A percentile compares a stretch with the other conserved stretches of the same genome.
These are phyloP conservation scores for Davidsoniella virescens DNA, from an alignment of 2,329 filamentous ascomycete species.

Conservation along the genomic window DNA sequence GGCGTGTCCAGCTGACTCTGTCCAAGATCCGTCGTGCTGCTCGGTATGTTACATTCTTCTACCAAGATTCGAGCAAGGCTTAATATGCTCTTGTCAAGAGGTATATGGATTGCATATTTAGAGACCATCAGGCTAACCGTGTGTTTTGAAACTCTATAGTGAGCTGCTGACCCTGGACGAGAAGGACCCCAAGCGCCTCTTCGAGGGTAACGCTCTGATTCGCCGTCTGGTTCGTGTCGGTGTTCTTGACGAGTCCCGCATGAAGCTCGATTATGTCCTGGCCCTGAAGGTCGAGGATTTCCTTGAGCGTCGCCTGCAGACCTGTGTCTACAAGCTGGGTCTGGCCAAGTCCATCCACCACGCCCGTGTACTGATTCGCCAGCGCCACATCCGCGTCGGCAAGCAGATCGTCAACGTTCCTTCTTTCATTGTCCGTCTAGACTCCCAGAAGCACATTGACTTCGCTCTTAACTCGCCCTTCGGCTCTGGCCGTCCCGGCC, in stretches of 20 bases:
- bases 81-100: too few relatives aligned
- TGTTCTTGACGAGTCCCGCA: slow-evolving; percentile 99
- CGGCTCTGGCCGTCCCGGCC: slow-evolving; percentile 89
- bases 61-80: too few relatives aligned
- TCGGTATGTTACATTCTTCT: slow-evolving; percentile 44
- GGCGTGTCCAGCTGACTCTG: slow-evolving; percentile 97
- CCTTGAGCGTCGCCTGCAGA: slow-evolving; percentile 99
- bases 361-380: slow-evolving; percentile 97
- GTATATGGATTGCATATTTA: not conserved
- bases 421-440: slow-evolving; percentile 97
- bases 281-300: slow-evolving; percentile 99
- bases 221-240: slow-evolving; percentile 98
- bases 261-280: slow-evolving; percentile 99
- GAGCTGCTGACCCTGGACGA: slow-evolving; percentile 99
- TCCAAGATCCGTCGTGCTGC: slow-evolving; percentile 99
- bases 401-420: slow-evolving; percentile 99
- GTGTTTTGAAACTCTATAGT: slow-evolving; percentile 34
- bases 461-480: slow-evolving; percentile 96
- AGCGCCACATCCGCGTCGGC: slow-evolving; percentile 98
- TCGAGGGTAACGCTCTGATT: slow-evolving; percentile 99
- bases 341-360: slow-evolving; percentile 99
- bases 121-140: slow-evolving; percentile 6
- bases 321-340: slow-evolving; percentile 99
- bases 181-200: slow-evolving; percentile 99
- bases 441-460: slow-evolving; percentile 99